Evolutionary conservation across 768 basidiomycete species (phyloP), one percentile per base, ranked within the genome.

Genomic region (Candolleomyces eurysporus): DNA sequence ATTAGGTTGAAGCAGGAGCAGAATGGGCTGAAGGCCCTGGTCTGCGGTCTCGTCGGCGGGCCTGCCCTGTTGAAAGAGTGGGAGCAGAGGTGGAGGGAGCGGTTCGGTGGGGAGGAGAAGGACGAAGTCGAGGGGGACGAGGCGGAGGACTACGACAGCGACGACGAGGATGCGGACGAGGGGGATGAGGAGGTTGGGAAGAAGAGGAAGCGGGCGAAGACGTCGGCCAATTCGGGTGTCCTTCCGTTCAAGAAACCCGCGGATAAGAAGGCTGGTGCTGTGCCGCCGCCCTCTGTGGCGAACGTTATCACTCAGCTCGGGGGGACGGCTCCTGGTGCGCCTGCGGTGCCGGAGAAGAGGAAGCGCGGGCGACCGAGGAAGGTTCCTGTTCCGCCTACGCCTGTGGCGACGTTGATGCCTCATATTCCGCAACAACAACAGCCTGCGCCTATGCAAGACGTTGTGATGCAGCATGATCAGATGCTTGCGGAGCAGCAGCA

Each of bases 301-400:
- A 42, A 64, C 39, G 69, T 65, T 57, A 69, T 32, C 57, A 74
- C 53, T 62, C 76, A 69, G 7, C 61, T 66, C 30, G 70, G 71
- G 36, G 74, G 64, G 46, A 66, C 21, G 5, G 32, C 42, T 2
- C 32, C 60, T 11, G 22, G 32, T 40, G 59, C 55, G 48, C 64
- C 72, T 53, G 68, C 73, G 16, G 75, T 80, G 0, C 84, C 85
- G 0, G 90, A 91, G 76, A 94, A 92, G 78, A 81, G 91, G 66
- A 94, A 94, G 77, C 83, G 92, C 8, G 92, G 92, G 14, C 76
- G 92, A 32, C 92, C 92, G 16, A 82, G 91, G 66, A 94, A 94
- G 76, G 80, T 86, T 50, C 78, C 82, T 11, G 76, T 84, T 0
- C 78, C 81, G 17, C 73, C 82, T n/a, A 57, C 73, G 4, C 65